Evolutionary conservation across 2,329 filamentous ascomycete genomes (phyloP).

Genomic region (Colletotrichum orchidophilum): DNA sequence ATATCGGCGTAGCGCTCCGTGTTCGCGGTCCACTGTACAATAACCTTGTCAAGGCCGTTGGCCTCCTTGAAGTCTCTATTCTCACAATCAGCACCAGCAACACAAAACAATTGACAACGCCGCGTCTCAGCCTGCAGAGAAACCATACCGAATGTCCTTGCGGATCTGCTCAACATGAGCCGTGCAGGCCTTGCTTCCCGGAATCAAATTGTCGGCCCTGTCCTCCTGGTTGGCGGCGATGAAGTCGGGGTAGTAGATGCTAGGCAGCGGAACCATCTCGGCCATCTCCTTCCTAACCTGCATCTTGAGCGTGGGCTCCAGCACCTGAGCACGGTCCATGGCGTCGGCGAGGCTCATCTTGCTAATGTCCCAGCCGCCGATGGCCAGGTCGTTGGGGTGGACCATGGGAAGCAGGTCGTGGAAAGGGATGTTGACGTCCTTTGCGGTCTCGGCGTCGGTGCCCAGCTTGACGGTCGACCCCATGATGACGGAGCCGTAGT

Average conservation of each 20-base stretch:
- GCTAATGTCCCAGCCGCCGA: conserved; percentile 99
- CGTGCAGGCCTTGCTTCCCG: conserved; percentile 83
- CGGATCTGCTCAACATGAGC: conserved; percentile 94
- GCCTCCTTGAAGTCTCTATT: conserved; percentile 84
- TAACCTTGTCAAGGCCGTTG: conserved; percentile 91
- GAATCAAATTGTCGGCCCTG: conserved; percentile 89
- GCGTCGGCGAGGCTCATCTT: conserved; percentile 86
- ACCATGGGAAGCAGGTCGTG: conserved; percentile 95
- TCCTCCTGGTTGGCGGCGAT: conserved; percentile 98
- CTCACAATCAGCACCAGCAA: conserved; percentile 15
- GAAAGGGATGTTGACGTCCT: conserved; percentile 97
- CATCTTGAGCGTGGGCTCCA: conserved; percentile 93
- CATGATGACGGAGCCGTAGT: conserved; percentile 99
- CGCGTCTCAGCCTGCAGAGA: neutral
- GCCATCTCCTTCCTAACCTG: conserved; percentile 94
- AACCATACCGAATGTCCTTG: conserved; percentile 74
- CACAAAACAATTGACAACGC: neutral
- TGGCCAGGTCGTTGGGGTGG: conserved; percentile 92
- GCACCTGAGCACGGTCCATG: conserved; percentile 95
- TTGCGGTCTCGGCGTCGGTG: conserved; percentile 81
- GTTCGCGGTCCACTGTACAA: conserved; percentile 98
- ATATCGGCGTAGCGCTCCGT: conserved; percentile 96
- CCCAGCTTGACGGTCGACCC: conserved; percentile 96
- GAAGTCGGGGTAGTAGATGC: conserved; percentile 99
- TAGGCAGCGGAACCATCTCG: conserved; percentile 86